Base-by-base conservation (phyloP, 2,329 filamentous ascomycete genomes). In the Escovopsis sp. region DNA sequence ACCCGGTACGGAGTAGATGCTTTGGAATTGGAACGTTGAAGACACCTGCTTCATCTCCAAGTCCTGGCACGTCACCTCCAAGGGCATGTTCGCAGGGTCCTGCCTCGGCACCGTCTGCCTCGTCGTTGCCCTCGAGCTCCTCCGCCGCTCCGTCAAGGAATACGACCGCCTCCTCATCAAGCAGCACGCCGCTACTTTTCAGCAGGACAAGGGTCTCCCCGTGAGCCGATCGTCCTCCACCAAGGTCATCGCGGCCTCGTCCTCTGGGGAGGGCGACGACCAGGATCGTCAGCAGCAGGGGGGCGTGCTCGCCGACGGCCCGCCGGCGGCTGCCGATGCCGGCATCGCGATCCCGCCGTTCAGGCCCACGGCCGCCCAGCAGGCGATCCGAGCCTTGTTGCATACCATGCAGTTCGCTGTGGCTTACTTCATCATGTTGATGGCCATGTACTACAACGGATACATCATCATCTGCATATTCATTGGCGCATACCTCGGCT, bases 401-500 rank as follows among this genome's bases (percentile, higher is more conserved):
- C 81, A 88, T 50, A 76, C 78, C 62, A 43, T 76, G 4, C 81
- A 84, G 49, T 85, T 89, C 52, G 76, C 75, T 0, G 71, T 86
- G 2, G 83, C 81, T 2, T 91, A 89, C 57, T 76, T 89, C 50
- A 60, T 89, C 52, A 89, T 91, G 84, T 61, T 82, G 63, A 60
- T 63, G n/a, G 70, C 69, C 47, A 74, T 75, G 70, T 75, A 76
- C 56, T 77, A 71, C 61, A 76, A 76, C 50, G 75, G 79, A 9
- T 91, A 85, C 59, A 71, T 91, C 47, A 84, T 91, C 57, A 79
- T 89, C 45, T 84, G 77, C 50, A 85, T 91, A 57, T 74, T 89
- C 47, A 72, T 89, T 42, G 85, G 85, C 2, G 76, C 81, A 1
- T 85, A 76, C 48, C 43, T 88, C 5, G 85, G 84, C 13, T 68